Evolutionary conservation across 148 eudicot genomes (phyloP).

Genomic region (Pouteria glomerata): DNA sequence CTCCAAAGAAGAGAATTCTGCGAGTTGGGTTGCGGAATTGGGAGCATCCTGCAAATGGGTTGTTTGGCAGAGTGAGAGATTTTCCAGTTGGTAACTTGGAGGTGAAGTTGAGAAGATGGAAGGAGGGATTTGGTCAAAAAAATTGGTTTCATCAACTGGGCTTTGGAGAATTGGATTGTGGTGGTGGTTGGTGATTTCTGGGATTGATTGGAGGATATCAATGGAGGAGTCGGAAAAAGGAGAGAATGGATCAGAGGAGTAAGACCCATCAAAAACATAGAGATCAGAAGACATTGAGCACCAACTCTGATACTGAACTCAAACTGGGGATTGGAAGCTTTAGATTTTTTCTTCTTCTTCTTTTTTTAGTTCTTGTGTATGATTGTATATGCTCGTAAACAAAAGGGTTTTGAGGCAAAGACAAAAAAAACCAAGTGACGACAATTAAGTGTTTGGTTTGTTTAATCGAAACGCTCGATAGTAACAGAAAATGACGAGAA

Average conservation of each 20-base stretch:
- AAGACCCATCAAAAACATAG: conserved; percentile 44
- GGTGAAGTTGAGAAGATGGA: conserved; percentile 53
- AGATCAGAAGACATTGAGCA: conserved; percentile 67
- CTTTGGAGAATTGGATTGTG: conserved; percentile 23
- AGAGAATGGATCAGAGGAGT: conserved; percentile 48
- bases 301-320: neutral
- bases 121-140: conserved; percentile 43
- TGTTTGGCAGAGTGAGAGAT: conserved; percentile 42
- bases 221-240: conserved; percentile 46
- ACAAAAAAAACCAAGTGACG: conserved; percentile 12
- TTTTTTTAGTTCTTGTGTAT: neutral
- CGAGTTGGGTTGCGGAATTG: conserved; percentile 19
- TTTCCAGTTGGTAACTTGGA: conserved; percentile 49
- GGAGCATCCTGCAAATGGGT: conserved; percentile 28
- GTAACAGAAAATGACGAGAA: conserved; percentile 27
- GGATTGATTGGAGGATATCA: conserved; percentile 43
- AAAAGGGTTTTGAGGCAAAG: neutral
- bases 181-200: no score
- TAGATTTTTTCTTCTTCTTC: neutral
- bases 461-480: conserved; percentile 13
- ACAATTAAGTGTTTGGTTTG: conserved; percentile 7
- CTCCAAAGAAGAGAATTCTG: conserved; percentile 33
- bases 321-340: neutral
- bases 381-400: neutral
- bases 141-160: conserved; percentile 27